Evolutionary conservation across 1,284 basidiomycete species (phyloP), one percentile per base, ranked within the genome.

Genomic region (Hortiboletus rubellus): DNA sequence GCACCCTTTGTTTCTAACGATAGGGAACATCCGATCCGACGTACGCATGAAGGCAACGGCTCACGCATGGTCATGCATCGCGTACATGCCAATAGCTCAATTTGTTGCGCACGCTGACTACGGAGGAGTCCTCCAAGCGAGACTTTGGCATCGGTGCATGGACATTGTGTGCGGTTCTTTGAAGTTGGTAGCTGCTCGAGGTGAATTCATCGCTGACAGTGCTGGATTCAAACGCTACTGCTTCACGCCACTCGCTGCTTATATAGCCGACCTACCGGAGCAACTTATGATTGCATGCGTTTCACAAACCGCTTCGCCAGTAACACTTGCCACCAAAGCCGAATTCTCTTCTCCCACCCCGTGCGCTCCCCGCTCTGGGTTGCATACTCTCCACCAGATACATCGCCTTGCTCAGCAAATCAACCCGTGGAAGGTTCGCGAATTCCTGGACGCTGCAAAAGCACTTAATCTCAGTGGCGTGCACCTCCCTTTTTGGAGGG

Each of bases 141-240:
- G 47, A 7, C 38, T 62, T 5, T 62, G 48, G 46, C 50, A 52
- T 6, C 15, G 12, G 0, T 60, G 46, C n/a, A 37, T 58, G 31
- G 56, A 62, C 41, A 61, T 58, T 2, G 8, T 61, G 3, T 58
- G 41, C 7, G 15, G 18, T 4, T 52, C 49, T 15, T 36, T 63
- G 2, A 62, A 63, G 31, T 5, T 8, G 4, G 18, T 38, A 5
- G 54, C 55, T 1, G 7, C 18, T 5, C 33, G 12, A 5, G 57
- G 61, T 9, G 8, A 12, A 24, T 38, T 24, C 10, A 61, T 61
- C 50, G n/a, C 57, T 5, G 55, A 61, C 34, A 24, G 47, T 5
- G 24, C 12, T 14, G 37, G 57, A 4, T 30, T 24, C 41, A 3
- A 49, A n/a, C 17, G 15, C 15, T 51, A 52, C 22, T 36, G 36